These are phyloP conservation scores for Chrysoporthe cubensis DNA, from an alignment of 2,329 filamentous ascomycete species.

Conservation along the genomic window DNA sequence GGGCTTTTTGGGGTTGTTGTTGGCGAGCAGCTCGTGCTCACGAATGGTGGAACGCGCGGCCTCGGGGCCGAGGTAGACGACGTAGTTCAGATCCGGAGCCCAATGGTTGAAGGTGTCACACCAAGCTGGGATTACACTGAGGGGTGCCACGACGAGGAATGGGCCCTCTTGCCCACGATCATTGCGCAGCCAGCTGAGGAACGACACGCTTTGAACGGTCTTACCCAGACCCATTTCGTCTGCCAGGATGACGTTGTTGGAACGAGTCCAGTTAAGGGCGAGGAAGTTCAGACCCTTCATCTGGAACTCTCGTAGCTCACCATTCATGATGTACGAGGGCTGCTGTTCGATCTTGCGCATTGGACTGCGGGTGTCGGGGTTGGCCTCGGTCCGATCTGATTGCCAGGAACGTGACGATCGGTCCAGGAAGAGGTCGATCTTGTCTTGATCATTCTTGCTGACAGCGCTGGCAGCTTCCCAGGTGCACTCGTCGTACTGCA, in stretches of 20 bases:
- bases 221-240: slow-evolving; percentile 99
- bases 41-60: slow-evolving; percentile 84
- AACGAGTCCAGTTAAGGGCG: slow-evolving; percentile 91
- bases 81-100: slow-evolving; percentile 95
- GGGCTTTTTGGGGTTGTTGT: slow-evolving; percentile 83
- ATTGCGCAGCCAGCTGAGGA: slow-evolving; percentile 96
- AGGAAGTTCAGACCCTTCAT: slow-evolving; percentile 93
- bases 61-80: slow-evolving; percentile 93
- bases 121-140: slow-evolving; percentile 98
- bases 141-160: slow-evolving; percentile 93
- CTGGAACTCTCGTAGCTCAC: slow-evolving; percentile 90
- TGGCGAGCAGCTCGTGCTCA: slow-evolving; percentile 85
- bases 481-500: slow-evolving; percentile 92
- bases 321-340: slow-evolving; percentile 81
- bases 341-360: slow-evolving; percentile 78
- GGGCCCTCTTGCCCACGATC: slow-evolving; percentile 88
- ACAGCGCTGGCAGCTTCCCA: slow-evolving; percentile 85
- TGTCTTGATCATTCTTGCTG: slow-evolving; percentile 77
- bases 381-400: slow-evolving; percentile 79
- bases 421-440: slow-evolving; percentile 90
- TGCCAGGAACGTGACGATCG: slow-evolving; percentile 79
- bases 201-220: slow-evolving; percentile 95
- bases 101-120: slow-evolving; percentile 96
- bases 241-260: slow-evolving; percentile 94
- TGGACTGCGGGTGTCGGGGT: slow-evolving; percentile 72